Base-by-base conservation (phyloP, 352 stramenopile genomes). In the Phytophthora sp. region DNA sequence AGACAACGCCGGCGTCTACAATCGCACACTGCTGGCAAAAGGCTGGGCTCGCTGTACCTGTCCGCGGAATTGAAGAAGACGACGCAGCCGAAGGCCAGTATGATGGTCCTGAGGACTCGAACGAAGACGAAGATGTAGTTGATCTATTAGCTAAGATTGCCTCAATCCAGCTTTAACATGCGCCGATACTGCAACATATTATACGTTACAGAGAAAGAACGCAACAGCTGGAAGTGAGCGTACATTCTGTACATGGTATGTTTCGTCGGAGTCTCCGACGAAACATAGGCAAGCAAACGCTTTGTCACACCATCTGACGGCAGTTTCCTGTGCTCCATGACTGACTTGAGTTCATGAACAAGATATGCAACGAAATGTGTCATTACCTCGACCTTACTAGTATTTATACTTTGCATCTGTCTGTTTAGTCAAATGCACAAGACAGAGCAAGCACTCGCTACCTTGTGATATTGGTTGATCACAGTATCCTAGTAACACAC, bases 211-310 rank as follows among this genome's bases (percentile, higher is more conserved):
- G 4, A 44, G 15, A 44, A 44, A 26, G 18, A 7, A 23, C 18
- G 17, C 10, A 27, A 44, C 37, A 44, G n/a, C 17, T 28, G 37
- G 18, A 44, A 44, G 37, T 44, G 18, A 44, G 37, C 11, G 37
- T 44, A 44, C 37, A 44, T 44, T 28, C 37, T 44, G 45, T 41
- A 18, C n/a, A n/a, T n/a, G n/a, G n/a, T n/a, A n/a, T n/a, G n/a
- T n/a, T n/a, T n/a, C n/a, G n/a, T n/a, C n/a, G n/a, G n/a, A n/a
- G n/a, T n/a, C n/a, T n/a, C n/a, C n/a, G n/a, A n/a, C n/a, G n/a
- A n/a, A n/a, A n/a, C n/a, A n/a, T n/a, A n/a, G n/a, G n/a, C n/a
- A n/a, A n/a, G n/a, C n/a, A n/a, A n/a, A n/a, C n/a, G n/a, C n/a
- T n/a, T n/a, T n/a, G n/a, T n/a, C n/a, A n/a, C n/a, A n/a, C n/a